Percentiles rank a stretch among this genome's conserved stretches.
Conservation (phyloP, 1,284 basidiomycete genomes). For the Kwoniella shivajii region DNA sequence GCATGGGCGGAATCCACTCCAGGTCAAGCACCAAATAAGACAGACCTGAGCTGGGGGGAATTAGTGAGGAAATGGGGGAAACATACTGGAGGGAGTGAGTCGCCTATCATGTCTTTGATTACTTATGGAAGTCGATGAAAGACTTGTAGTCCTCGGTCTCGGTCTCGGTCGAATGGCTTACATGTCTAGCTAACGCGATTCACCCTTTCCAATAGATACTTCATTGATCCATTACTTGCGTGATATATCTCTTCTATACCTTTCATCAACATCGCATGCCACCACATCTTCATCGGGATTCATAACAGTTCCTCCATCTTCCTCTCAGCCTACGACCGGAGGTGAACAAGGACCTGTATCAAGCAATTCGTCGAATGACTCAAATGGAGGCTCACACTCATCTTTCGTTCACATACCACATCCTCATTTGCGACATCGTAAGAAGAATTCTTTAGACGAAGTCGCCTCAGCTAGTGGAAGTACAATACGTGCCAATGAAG, state of each 20-base stretch:
- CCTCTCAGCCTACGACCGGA: slow-evolving; percentile 8
- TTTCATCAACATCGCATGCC: slow-evolving; percentile 33
- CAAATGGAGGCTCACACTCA: slow-evolving; percentile 30
- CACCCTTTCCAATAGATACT: slow-evolving; percentile 29
- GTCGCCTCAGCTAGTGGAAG: slow-evolving; percentile 14
- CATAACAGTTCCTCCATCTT: slow-evolving; percentile 24
- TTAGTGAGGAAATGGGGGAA: slow-evolving; percentile 86
- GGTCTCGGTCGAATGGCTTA: background rate
- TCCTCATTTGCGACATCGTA: slow-evolving; percentile 27
- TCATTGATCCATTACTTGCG: slow-evolving; percentile 42
- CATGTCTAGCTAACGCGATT: background rate
- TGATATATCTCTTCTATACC: slow-evolving; percentile 48
- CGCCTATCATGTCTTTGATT: slow-evolving; percentile 31
- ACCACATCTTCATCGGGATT: slow-evolving; percentile 29
- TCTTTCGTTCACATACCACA: slow-evolving; percentile 48
- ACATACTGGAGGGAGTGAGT: slow-evolving; percentile 63
- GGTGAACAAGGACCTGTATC: slow-evolving; percentile 1
- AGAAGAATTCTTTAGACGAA: slow-evolving; percentile 17
- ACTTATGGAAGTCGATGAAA: background rate
- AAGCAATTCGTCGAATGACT: slow-evolving; percentile 26
- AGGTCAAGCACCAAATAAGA: slow-evolving; percentile 65
- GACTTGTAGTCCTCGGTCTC: background rate
- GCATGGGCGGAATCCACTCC: slow-evolving; percentile 57
- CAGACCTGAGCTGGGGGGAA: slow-evolving; percentile 70
- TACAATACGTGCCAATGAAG: slow-evolving; percentile 15